These are phyloP conservation scores for Polytrichum formosum DNA, from an alignment of 225 moss, liverwort and hornwort species.

Conservation along the genomic window DNA sequence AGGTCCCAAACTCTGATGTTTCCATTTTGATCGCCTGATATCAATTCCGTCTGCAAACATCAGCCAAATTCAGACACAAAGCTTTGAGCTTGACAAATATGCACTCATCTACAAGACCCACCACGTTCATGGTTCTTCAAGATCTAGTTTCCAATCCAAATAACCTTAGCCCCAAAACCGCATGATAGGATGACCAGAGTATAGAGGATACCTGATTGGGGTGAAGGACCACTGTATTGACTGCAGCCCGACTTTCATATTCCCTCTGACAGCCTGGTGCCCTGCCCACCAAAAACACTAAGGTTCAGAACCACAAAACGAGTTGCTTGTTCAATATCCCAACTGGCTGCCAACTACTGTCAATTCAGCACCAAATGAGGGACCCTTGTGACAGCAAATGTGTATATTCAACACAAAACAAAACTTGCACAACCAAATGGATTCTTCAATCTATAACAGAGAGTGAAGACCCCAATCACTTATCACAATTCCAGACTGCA, in stretches of 20 bases:
- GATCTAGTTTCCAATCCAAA: no score
- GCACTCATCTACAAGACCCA: no score
- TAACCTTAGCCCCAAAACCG: no score
- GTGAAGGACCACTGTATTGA: constrained; percentile 95
- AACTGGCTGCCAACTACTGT: neutral
- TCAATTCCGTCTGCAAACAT: constrained; percentile 71
- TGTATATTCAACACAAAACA: no score
- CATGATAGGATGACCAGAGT: no score
- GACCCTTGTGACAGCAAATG: no score
- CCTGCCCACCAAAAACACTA: constrained; percentile 26
- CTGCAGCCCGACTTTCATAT: constrained; percentile 95
- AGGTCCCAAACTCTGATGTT: constrained; percentile 99
- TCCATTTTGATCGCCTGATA: constrained; percentile 97
- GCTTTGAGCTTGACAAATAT: constrained; percentile 10
- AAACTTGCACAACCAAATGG: no score
- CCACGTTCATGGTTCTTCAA: no score
- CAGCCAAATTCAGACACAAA: constrained; percentile 8
- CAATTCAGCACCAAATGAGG: no score
- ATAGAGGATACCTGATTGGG: constrained; percentile 66
- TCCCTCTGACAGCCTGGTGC: constrained; percentile 86
- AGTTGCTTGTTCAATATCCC: neutral
- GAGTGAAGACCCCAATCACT: no score
- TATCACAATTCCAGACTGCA: no score
- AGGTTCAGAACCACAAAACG: constrained; percentile 3
- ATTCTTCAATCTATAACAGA: no score